phyloP scores from a whole-genome alignment of 1,139 yeast genomes.

The Nakaseomyces glabratus region DNA sequence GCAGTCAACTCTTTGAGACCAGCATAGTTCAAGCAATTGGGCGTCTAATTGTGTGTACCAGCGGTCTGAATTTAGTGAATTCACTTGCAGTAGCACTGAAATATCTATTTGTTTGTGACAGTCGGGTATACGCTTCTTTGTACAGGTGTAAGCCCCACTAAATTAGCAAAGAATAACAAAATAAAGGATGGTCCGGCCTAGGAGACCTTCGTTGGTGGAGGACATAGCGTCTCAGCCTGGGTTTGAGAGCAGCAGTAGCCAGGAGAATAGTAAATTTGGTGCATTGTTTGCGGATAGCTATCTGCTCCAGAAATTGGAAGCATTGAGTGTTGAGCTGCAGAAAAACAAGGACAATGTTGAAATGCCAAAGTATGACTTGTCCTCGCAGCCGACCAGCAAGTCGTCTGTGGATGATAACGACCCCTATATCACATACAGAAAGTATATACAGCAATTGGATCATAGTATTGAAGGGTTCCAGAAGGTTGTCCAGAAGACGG shows the following conservation, averaged over 20 bases:
- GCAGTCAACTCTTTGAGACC: no score
- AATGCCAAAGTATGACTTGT: not conserved
- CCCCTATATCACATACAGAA: not conserved
- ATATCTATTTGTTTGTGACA: no score
- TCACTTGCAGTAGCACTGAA: no score
- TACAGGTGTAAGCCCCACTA: no score
- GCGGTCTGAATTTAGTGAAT: no score
- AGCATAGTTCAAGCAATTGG: no score
- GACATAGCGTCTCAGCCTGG: constrained; percentile 21
- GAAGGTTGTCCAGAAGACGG: constrained; percentile 17
- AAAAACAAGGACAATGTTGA: not conserved
- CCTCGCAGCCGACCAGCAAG: constrained; percentile 1
- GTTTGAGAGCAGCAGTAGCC: constrained; percentile 9
- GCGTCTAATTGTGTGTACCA: no score
- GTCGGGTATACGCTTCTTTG: no score
- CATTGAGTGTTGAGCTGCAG: constrained; percentile 14
- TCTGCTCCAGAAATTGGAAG: constrained; percentile 19
- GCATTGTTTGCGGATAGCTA: constrained; percentile 22
- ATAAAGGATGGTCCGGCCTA: not conserved
- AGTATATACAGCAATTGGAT: constrained; percentile 19
- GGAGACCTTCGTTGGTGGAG: constrained; percentile 25
- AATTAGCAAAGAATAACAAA: no score
- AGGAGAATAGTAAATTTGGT: constrained; percentile 12
- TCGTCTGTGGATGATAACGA: not conserved
- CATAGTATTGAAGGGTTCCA: constrained; percentile 18